Evolutionary conservation across 1,139 yeast genomes (phyloP).

Genomic region (Blastobotrys aristatus): DNA sequence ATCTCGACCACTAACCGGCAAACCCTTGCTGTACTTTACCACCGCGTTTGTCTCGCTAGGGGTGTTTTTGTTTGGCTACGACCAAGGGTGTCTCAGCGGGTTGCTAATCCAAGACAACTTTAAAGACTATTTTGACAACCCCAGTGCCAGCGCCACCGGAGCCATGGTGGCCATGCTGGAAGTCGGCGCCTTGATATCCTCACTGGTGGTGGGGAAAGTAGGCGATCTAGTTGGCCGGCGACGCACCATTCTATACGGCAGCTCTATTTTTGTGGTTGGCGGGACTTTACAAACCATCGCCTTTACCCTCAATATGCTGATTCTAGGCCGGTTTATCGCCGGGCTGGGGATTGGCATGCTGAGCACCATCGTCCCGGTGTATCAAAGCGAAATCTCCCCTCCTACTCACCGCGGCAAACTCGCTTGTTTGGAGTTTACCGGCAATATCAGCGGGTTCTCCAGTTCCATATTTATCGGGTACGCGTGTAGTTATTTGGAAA

Average conservation of each 20-base stretch:
- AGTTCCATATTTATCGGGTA: constrained; percentile 90
- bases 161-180: constrained; percentile 81
- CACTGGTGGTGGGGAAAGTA: constrained; percentile 67
- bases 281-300: constrained; percentile 69
- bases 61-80: constrained; percentile 82
- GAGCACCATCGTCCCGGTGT: constrained; percentile 93
- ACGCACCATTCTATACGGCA: constrained; percentile 75
- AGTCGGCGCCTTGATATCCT: constrained; percentile 77
- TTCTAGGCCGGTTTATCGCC: constrained; percentile 70
- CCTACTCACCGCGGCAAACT: constrained; percentile 83
- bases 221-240: constrained; percentile 83
- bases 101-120: constrained; percentile 66
- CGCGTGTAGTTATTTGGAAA: constrained; percentile 56
- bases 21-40: constrained; percentile 55
- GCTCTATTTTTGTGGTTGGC: constrained; percentile 73
- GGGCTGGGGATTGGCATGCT: constrained; percentile 88
- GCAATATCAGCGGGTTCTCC: constrained; percentile 82
- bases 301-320: constrained; percentile 45
- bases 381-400: constrained; percentile 87
- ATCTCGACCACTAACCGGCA: constrained; percentile 30
- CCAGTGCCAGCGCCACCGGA: constrained; percentile 63
- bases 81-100: constrained; percentile 89
- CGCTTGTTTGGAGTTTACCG: constrained; percentile 90
- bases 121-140: constrained; percentile 66
- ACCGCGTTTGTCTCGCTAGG: constrained; percentile 78